Percentiles rank a stretch among this genome's conserved stretches.
Conservation (phyloP, 208 protist species). For the Acanthamoeba culbertsoni region DNA sequence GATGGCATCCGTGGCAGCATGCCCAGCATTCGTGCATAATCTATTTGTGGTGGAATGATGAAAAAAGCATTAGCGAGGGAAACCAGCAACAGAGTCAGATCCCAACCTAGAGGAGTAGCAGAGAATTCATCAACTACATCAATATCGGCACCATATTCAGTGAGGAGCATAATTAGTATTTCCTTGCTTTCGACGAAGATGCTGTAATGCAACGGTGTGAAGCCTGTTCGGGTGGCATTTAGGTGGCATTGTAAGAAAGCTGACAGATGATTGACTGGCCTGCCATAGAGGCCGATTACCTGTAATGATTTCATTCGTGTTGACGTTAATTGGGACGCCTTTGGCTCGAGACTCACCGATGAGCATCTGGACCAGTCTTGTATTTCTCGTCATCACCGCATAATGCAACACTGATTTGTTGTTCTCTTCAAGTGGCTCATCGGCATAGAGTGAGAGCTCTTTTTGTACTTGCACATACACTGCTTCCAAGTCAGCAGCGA, state of each 20-base stretch:
- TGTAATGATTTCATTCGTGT: constrained; percentile 57
- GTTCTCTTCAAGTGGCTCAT: background rate
- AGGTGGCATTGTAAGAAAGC: background rate
- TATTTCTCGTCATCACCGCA: constrained; percentile 29
- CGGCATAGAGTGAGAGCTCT: background rate
- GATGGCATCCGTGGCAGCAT: constrained; percentile 30
- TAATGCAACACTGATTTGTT: constrained; percentile 60
- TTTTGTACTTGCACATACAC: constrained; percentile 28
- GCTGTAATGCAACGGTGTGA: constrained; percentile 46
- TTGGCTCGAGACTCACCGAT: background rate
- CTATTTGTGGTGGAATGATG: background rate
- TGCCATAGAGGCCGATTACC: background rate
- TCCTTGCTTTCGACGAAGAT: constrained; percentile 24
- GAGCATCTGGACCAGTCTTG: background rate
- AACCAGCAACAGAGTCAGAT: background rate
- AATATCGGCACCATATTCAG: constrained; percentile 24
- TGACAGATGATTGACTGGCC: background rate
- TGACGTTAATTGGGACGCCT: background rate
- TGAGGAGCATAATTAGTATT: constrained; percentile 11
- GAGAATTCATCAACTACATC: background rate
- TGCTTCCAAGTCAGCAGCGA: background rate
- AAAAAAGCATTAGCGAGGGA: background rate
- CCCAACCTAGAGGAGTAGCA: constrained; percentile 35
- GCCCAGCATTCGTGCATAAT: constrained; percentile 55
- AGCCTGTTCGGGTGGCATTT: background rate